phyloP scores from a whole-genome alignment of 805 yeast genomes.

The Wickerhamiella brachini region DNA sequence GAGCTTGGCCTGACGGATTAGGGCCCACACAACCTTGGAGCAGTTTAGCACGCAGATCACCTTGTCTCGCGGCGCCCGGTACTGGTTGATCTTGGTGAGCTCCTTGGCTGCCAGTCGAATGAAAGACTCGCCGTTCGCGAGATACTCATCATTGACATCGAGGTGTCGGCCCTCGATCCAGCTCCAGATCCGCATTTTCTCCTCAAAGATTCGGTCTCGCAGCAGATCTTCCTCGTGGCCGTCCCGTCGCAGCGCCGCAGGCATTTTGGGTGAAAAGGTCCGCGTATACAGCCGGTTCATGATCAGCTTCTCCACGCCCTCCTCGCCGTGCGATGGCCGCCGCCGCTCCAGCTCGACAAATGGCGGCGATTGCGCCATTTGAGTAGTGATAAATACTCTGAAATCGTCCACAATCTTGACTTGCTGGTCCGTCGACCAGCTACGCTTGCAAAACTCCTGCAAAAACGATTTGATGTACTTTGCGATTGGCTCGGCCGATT shows the following conservation, averaged over 20 bases:
- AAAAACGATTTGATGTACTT: conserved; percentile 76
- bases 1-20: conserved; percentile 50
- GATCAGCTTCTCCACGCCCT: conserved; percentile 83
- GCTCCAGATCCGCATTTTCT: conserved; percentile 45
- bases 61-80: conserved; percentile 90
- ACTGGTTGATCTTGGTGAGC: conserved; percentile 61
- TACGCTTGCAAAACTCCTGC: conserved; percentile 52
- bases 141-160: conserved; percentile 48
- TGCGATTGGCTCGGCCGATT: conserved; percentile 77
- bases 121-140: conserved; percentile 37
- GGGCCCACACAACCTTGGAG: conserved; percentile 83
- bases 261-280: conserved; percentile 69
- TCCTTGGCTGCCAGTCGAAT: conserved; percentile 58
- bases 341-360: conserved; percentile 50
- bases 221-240: conserved; percentile 51
- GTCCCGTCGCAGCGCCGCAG: conserved; percentile 31
- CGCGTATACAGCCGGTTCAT: conserved; percentile 73
- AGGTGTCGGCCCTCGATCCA: conserved; percentile 66
- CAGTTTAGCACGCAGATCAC: conserved; percentile 81
- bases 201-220: conserved; percentile 40
- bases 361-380: conserved; percentile 41
- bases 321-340: conserved; percentile 59
- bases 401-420: conserved; percentile 66
- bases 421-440: conserved; percentile 69
- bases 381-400: conserved; percentile 44